Evolutionary conservation across 208 protist species (phyloP).

Genomic region (Acanthamoeba royreba): DNA sequence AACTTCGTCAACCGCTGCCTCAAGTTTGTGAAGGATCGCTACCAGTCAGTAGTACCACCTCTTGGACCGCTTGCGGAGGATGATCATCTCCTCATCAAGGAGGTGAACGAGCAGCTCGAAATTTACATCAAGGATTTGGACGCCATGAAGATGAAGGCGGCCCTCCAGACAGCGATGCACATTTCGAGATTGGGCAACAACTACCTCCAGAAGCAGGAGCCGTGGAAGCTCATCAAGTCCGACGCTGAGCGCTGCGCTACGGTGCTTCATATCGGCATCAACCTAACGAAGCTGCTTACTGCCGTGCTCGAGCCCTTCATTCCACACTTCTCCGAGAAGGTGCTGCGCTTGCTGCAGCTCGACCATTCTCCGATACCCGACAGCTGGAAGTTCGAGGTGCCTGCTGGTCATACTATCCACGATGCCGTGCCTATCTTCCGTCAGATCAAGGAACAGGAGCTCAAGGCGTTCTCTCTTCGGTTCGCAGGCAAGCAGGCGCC

Average conservation of each 20-base stretch:
- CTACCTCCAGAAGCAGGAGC: constrained; percentile 78
- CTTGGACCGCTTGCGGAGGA: not conserved
- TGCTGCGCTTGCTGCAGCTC: constrained; percentile 26
- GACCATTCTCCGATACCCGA: constrained; percentile 9
- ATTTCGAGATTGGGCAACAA: constrained; percentile 75
- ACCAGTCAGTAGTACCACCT: constrained; percentile 9
- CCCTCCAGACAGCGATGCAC: constrained; percentile 67
- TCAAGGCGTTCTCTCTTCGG: not conserved
- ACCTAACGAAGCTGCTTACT: not conserved
- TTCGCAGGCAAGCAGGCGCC: constrained; percentile 13
- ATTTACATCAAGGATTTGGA: constrained; percentile 72
- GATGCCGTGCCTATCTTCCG: constrained; percentile 16
- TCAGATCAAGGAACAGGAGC: constrained; percentile 10
- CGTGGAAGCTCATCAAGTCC: constrained; percentile 70
- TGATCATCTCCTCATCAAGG: constrained; percentile 47
- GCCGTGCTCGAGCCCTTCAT: constrained; percentile 29
- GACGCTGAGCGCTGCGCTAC: not conserved
- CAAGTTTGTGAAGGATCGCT: constrained; percentile 62
- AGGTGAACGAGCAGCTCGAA: constrained; percentile 61
- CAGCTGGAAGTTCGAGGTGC: not conserved
- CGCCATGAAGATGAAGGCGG: constrained; percentile 70
- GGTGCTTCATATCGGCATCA: not conserved
- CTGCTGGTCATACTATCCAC: not conserved
- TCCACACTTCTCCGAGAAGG: constrained; percentile 33
- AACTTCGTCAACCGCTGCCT: constrained; percentile 83